Conservation (phyloP, 208 protist genomes). For the Acanthamoeba royreba region DNA sequence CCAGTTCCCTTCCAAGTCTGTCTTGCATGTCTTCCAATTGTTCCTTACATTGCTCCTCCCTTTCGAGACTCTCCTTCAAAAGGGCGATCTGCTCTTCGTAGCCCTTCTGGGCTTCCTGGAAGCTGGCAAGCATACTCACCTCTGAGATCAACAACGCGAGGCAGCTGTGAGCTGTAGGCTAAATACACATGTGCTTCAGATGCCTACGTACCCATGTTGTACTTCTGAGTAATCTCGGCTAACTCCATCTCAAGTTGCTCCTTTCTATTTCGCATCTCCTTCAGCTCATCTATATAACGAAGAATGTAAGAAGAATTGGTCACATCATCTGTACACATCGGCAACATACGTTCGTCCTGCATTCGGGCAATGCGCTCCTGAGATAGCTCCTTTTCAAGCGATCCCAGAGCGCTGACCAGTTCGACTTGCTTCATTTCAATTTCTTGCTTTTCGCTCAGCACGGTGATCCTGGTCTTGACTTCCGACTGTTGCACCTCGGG, state of each 20-base stretch:
- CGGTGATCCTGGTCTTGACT: background rate
- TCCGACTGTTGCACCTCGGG: background rate
- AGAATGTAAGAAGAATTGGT: background rate
- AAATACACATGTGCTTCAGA: background rate
- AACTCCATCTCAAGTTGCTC: background rate
- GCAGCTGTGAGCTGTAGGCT: background rate
- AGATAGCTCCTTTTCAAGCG: background rate
- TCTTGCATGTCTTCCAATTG: background rate
- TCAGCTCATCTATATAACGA: background rate
- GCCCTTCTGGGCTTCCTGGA: background rate
- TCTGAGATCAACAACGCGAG: background rate
- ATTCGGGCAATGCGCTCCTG: background rate
- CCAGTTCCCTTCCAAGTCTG: background rate
- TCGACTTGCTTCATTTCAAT: background rate
- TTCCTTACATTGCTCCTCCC: slow-evolving; percentile 3
- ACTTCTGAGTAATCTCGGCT: background rate
- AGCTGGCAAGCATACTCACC: background rate
- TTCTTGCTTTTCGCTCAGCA: background rate
- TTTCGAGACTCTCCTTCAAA: slow-evolving; percentile 15
- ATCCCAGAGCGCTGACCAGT: background rate
- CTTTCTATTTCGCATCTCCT: background rate
- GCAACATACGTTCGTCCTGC: background rate
- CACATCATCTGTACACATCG: background rate
- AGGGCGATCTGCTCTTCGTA: slow-evolving; percentile 24
- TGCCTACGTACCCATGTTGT: background rate